Base-by-base conservation (phyloP, 2,329 filamentous ascomycete genomes). In the Venturia aucupariae region DNA sequence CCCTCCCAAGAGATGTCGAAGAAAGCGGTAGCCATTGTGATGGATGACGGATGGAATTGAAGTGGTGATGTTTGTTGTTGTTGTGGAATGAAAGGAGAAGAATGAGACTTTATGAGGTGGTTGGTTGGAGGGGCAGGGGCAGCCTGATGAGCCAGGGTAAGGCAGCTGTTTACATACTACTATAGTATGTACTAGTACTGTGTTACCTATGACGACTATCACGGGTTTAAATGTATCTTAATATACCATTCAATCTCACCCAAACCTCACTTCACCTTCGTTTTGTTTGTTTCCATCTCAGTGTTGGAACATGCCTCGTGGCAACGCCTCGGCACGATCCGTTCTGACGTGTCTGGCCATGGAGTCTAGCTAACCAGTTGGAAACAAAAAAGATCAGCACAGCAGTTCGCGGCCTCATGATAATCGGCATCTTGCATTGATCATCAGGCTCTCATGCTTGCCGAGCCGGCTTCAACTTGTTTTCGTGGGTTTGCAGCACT, bases 1-100 rank as follows among this genome's bases (percentile, higher is more conserved):
- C 62, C 62, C 48, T 64, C 62, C 62, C 62, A 64, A 17, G 44
- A 55, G 44, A 64, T 44, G 46, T 64, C 62, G 35, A 64, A 64
- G 30, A 39, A 64, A 38, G 51, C 62, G 19, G 32, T 46, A 19
- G 61, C 4, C 61, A 54, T 62, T 62, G 30, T 57, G 51, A 32
- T 32, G 15, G 17, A 35, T 32, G 51, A 35, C 30, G 6, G 59
- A 61, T 42, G 38, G 42, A 42, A 32, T 61, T 42, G 38, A 27
- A 32, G 38, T 38, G 30, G 59, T 30, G 38, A n/a, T 30, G 22
- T 32, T 61, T 41, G 42, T 27, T 42, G 57, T 60, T 39, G 55
- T 38, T 27, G 22, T 27, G 42, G 27, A 46, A 38, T 22, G 35
- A 22, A 6, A 11, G 38, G 35, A 35, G n/a, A 19, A 19, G 35